Conservation (phyloP, 371 early-diverging fungal species). For the Lichtheimia ramosa region DNA sequence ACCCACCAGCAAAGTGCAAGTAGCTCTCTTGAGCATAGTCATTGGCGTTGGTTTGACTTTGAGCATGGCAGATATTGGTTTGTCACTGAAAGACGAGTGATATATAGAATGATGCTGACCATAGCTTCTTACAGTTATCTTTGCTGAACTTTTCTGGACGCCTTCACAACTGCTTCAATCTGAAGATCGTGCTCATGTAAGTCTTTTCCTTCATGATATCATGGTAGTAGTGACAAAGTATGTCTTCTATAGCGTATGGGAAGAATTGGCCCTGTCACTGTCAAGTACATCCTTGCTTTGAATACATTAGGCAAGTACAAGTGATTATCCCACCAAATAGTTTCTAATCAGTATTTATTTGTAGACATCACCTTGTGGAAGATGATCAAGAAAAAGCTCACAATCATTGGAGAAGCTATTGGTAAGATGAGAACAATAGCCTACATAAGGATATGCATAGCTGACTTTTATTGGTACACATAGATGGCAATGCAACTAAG, state of each 20-base stretch:
- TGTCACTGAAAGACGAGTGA: neutral
- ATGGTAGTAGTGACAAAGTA: neutral
- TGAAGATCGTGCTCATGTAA: slow-evolving; percentile 39
- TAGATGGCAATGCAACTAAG: too few species aligned
- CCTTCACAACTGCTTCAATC: slow-evolving; percentile 62
- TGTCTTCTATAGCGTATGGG: slow-evolving; percentile 46
- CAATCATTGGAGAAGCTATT: slow-evolving; percentile 33
- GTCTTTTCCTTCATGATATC: neutral
- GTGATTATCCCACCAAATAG: slow-evolving; percentile 11
- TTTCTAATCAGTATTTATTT: neutral
- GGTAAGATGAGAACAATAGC: slow-evolving; percentile 7
- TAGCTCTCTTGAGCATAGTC: slow-evolving; percentile 60
- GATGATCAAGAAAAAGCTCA: slow-evolving; percentile 32
- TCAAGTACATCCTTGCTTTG: slow-evolving; percentile 59
- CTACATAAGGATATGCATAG: too few species aligned
- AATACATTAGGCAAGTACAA: slow-evolving; percentile 51
- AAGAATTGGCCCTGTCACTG: slow-evolving; percentile 44
- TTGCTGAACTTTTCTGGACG: slow-evolving; percentile 73
- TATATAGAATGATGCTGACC: too few species aligned
- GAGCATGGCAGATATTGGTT: slow-evolving; percentile 52
- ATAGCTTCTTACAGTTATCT: slow-evolving; percentile 40
- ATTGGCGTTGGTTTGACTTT: slow-evolving; percentile 63
- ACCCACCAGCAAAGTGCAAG: slow-evolving; percentile 24
- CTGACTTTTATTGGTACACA: too few species aligned
- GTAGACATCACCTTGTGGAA: slow-evolving; percentile 42